Conservation (phyloP, 2,329 filamentous ascomycete species). For the Aspergillus costaricaensis region DNA sequence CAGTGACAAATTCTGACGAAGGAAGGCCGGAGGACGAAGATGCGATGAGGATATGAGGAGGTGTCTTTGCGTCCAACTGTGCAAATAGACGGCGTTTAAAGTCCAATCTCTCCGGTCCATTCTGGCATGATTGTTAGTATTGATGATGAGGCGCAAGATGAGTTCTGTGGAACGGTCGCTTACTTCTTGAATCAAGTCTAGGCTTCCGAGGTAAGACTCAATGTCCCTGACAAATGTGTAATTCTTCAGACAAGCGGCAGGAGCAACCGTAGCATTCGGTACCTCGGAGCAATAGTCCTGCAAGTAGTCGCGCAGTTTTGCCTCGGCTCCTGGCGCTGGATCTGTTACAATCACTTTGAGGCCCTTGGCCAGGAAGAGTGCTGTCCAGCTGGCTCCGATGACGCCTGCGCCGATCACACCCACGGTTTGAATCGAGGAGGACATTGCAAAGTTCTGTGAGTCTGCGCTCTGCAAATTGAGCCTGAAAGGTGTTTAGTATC, state of each 20-base stretch:
- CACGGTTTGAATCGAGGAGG: conserved; percentile 29
- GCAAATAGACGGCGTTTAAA: conserved; percentile 21
- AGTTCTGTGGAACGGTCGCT: too few relatives aligned
- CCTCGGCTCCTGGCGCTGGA: conserved; percentile 39
- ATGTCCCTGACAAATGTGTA: background rate
- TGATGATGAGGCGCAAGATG: too few relatives aligned
- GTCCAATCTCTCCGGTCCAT: conserved; percentile 6
- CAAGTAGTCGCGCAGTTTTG: conserved; percentile 29
- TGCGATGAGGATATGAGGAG: conserved; percentile 15
- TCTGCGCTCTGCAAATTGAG: too few relatives aligned
- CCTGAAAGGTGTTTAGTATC: too few relatives aligned
- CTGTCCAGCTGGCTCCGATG: conserved; percentile 48
- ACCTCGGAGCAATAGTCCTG: conserved; percentile 7
- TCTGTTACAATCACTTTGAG: conserved; percentile 47
- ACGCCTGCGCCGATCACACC: conserved; percentile 41
- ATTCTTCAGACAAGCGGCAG: background rate
- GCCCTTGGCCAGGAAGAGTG: conserved; percentile 42
- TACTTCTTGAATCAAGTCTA: conserved; percentile 1
- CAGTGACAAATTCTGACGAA: conserved; percentile 11
- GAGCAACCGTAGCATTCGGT: background rate
- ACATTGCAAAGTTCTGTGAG: background rate
- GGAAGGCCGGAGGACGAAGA: conserved; percentile 21
- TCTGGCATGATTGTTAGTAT: background rate
- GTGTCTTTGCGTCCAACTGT: conserved; percentile 21
- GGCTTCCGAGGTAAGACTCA: background rate